A percentile compares a stretch with the other conserved stretches of the same genome.
Evolutionary conservation across 306 rosid species (phyloP).

Genomic region (Sesbania bispinosa): DNA sequence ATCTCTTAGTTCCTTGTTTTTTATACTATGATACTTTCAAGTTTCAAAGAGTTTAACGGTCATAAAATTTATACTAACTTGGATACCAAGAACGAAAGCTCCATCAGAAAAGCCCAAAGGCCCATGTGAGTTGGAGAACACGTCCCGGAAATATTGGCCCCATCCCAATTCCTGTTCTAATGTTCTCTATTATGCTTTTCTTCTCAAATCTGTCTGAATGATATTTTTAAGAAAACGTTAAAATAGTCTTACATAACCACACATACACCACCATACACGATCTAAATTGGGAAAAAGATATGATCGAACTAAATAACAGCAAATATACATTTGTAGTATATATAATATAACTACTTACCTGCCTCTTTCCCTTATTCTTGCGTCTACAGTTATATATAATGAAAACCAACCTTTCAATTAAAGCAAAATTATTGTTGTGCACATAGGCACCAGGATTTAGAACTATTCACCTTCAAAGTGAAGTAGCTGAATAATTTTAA

Average conservation of each 20-base stretch:
- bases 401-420: background rate
- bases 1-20: too few species aligned
- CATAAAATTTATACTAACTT: too few species aligned
- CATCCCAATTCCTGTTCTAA: background rate
- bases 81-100: too few species aligned
- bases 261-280: too few species aligned
- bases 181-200: background rate
- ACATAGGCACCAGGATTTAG: background rate
- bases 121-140: slow-evolving; percentile 1
- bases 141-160: background rate
- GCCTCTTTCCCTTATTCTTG: background rate
- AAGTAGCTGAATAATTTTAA: slow-evolving; percentile 13
- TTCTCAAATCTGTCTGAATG: background rate
- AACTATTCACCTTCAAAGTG: slow-evolving; percentile 3
- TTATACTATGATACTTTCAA: too few species aligned
- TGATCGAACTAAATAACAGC: background rate
- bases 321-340: background rate
- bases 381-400: background rate
- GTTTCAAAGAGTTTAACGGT: too few species aligned
- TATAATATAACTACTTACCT: background rate
- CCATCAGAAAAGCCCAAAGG: slow-evolving; percentile 18
- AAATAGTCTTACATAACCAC: background rate
- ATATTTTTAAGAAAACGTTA: background rate
- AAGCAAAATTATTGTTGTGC: slow-evolving; percentile 11
- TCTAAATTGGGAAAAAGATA: background rate